These are phyloP conservation scores for Neospermospora avenae DNA, from an alignment of 2,329 filamentous ascomycete species.

Conservation along the genomic window DNA sequence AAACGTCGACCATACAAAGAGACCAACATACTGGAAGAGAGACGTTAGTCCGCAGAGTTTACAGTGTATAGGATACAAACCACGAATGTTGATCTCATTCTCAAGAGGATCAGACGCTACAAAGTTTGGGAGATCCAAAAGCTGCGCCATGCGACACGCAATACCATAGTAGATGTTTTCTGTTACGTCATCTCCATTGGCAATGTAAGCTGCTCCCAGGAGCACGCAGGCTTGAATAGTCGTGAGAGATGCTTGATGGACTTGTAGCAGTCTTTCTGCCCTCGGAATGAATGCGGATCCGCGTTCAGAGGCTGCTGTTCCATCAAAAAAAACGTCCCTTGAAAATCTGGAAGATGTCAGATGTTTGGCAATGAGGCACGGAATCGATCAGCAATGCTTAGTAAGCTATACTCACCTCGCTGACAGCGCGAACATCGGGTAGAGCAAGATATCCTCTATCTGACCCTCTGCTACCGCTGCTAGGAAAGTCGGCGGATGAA, in stretches of 20 bases:
- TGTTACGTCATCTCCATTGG: conserved; percentile 16
- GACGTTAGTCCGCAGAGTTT: not conserved
- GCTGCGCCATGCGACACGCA: conserved; percentile 25
- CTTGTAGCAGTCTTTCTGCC: conserved; percentile 19
- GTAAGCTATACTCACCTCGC: conserved; percentile 16
- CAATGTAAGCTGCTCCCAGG: conserved; percentile 21
- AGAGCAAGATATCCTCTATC: conserved; percentile 19
- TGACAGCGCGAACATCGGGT: conserved; percentile 23
- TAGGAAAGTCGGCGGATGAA: conserved; percentile 22
- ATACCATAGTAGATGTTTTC: conserved; percentile 25
- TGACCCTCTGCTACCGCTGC: conserved; percentile 13
- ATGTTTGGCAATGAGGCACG: not conserved
- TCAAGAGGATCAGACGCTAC: conserved; percentile 13
- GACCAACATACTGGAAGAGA: conserved; percentile 24
- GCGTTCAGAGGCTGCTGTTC: conserved; percentile 15
- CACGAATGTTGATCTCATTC: conserved; percentile 22
- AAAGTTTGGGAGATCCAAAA: conserved; percentile 6
- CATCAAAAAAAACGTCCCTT: conserved; percentile 17
- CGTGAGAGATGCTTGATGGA: conserved; percentile 20
- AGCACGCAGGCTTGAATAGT: conserved; percentile 28
- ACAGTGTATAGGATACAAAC: conserved; percentile 4
- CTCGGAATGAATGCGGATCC: conserved; percentile 15
- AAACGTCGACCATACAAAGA: conserved; percentile 27
- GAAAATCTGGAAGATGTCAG: conserved; percentile 20
- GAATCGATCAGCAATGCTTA: conserved; percentile 28